phyloP scores from a whole-genome alignment of 441 rosid genomes.

The Brassica hybrid region DNA sequence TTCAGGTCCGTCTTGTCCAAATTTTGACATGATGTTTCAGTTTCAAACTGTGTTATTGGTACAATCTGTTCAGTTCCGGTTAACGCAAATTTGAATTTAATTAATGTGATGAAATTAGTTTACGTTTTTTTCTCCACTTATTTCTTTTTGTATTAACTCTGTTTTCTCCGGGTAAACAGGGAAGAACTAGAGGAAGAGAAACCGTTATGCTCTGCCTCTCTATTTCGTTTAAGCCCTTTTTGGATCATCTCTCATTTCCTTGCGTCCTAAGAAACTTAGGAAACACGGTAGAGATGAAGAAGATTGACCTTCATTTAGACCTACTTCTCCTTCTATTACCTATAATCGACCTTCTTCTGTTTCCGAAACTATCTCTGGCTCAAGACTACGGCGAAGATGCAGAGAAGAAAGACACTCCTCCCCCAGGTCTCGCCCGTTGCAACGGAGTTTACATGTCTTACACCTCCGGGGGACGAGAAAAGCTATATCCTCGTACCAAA shows the following conservation, averaged over 20 bases:
- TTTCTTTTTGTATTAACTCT: neutral
- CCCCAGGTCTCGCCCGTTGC: conserved; percentile 58
- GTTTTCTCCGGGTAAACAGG: conserved; percentile 51
- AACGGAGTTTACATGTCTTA: conserved; percentile 78
- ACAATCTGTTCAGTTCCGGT: neutral
- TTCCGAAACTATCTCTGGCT: conserved; percentile 25
- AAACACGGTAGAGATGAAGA: conserved; percentile 38
- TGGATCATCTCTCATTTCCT: conserved; percentile 33
- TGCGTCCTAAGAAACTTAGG: conserved; percentile 28
- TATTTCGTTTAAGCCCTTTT: conserved; percentile 24
- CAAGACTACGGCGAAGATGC: conserved; percentile 51
- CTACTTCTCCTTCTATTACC: conserved; percentile 31
- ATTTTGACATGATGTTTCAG: too few species aligned
- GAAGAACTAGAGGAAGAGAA: conserved; percentile 66
- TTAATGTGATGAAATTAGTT: neutral
- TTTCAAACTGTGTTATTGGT: neutral
- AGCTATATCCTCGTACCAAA: conserved; percentile 56
- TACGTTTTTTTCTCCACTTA: neutral
- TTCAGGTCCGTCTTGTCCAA: too few species aligned
- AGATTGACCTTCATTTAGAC: conserved; percentile 32
- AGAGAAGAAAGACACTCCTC: conserved; percentile 43
- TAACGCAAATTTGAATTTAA: neutral
- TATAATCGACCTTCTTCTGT: conserved; percentile 21
- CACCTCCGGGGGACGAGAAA: conserved; percentile 53
- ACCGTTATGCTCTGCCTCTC: conserved; percentile 40